A percentile compares a stretch with the other conserved stretches of the same genome.
Conservation (phyloP, 148 eudicot genomes). For the Chenopodium quinoa region DNA sequence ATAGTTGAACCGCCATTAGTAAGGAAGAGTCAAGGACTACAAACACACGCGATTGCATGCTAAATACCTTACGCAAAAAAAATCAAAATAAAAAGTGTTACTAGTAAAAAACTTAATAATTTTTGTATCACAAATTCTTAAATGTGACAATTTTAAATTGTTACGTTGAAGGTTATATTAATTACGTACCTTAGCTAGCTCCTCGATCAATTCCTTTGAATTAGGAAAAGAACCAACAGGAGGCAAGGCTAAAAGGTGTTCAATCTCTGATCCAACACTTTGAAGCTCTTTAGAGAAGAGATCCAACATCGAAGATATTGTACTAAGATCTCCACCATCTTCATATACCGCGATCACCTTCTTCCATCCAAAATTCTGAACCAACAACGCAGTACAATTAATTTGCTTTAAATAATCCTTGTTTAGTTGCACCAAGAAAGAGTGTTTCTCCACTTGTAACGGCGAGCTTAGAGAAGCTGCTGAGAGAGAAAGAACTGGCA, state of each 20-base stretch:
- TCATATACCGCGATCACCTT: slow-evolving; percentile 46
- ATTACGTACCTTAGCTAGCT: slow-evolving; percentile 23
- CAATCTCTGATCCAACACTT: slow-evolving; percentile 29
- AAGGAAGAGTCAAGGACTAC: slow-evolving; percentile 44
- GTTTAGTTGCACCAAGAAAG: slow-evolving; percentile 41
- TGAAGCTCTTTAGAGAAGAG: slow-evolving; percentile 37
- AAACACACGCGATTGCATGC: slow-evolving; percentile 45
- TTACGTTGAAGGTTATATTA: too few relatives aligned
- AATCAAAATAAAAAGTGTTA: not conserved
- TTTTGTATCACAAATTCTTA: too few relatives aligned
- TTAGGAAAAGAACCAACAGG: slow-evolving; percentile 23
- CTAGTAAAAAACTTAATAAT: too few relatives aligned
- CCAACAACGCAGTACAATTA: slow-evolving; percentile 33
- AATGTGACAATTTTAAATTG: too few relatives aligned
- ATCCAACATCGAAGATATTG: slow-evolving; percentile 31
- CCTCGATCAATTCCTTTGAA: slow-evolving; percentile 30
- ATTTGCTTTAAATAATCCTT: slow-evolving; percentile 24
- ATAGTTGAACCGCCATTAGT: slow-evolving; percentile 29
- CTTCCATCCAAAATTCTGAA: slow-evolving; percentile 40
- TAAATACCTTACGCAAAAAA: not conserved
- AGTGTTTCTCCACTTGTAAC: not conserved
- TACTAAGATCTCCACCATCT: slow-evolving; percentile 26
- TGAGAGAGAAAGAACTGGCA: slow-evolving; percentile 41
- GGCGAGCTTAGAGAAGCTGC: slow-evolving; percentile 18
- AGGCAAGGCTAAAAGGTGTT: slow-evolving; percentile 37